A percentile compares a stretch with the other conserved stretches of the same genome.
These are phyloP conservation scores for Parmelia sp. DNA, from an alignment of 495 filamentous ascomycete species.

Conservation along the genomic window DNA sequence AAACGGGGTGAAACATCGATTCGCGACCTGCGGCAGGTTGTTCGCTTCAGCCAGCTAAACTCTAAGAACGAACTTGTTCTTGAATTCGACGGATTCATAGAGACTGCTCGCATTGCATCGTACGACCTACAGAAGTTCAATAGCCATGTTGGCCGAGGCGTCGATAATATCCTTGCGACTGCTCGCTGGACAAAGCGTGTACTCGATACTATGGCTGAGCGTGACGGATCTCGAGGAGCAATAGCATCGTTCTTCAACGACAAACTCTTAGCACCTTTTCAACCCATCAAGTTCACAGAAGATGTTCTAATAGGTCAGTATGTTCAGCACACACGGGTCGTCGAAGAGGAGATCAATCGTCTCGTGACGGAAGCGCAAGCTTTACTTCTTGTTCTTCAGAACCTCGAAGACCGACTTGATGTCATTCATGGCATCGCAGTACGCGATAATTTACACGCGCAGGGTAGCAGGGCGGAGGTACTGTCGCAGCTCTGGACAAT, in stretches of 20 bases:
- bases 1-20: constrained; percentile 60
- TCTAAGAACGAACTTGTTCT: constrained; percentile 54
- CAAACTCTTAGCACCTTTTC: constrained; percentile 52
- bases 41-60: constrained; percentile 46
- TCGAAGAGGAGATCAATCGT: constrained; percentile 56
- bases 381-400: constrained; percentile 49
- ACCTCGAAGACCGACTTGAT: constrained; percentile 57
- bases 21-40: constrained; percentile 59
- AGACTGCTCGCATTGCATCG: constrained; percentile 48
- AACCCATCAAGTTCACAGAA: constrained; percentile 47
- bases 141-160: constrained; percentile 57
- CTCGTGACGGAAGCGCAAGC: constrained; percentile 62
- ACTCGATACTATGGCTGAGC: constrained; percentile 38
- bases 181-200: constrained; percentile 59
- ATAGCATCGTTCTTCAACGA: constrained; percentile 37
- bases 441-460: constrained; percentile 45
- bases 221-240: constrained; percentile 33
- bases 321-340: constrained; percentile 54
- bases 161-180: constrained; percentile 63
- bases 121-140: constrained; percentile 61
- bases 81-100: constrained; percentile 62
- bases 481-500: constrained; percentile 62
- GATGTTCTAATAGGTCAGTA: constrained; percentile 52
- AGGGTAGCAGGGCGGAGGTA: constrained; percentile 51
- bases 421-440: constrained; percentile 58